A percentile compares a stretch with the other conserved stretches of the same genome.
phyloP scores from a whole-genome alignment of 2,329 filamentous ascomycete genomes.

The Aspergillus clavatus region DNA sequence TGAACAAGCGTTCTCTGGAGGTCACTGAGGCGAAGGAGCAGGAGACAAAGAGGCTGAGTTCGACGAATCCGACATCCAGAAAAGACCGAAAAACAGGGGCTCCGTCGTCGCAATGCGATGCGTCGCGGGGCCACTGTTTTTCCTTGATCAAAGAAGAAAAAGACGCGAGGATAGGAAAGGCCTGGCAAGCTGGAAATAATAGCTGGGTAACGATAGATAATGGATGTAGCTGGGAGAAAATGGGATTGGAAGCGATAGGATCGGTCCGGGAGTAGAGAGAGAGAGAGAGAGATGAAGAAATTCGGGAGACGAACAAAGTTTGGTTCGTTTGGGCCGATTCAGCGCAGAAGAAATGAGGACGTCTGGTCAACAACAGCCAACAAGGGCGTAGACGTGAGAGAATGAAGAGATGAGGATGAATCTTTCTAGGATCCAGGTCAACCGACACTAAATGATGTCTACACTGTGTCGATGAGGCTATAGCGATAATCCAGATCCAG shows the following conservation, averaged over 20 bases:
- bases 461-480: no score
- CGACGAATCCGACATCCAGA: background rate
- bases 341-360: no score
- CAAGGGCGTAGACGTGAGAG: no score
- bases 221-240: constrained; percentile 1
- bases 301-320: background rate
- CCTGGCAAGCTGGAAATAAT: background rate
- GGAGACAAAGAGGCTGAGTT: background rate
- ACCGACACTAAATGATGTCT: no score
- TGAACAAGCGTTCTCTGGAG: constrained; percentile 8
- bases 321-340: background rate
- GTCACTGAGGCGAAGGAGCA: constrained; percentile 8
- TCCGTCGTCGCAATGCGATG: constrained; percentile 1
- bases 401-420: no score
- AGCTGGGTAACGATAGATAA: constrained; percentile 1
- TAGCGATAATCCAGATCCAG: no score
- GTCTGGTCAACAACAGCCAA: no score
- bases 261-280: background rate
- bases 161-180: background rate
- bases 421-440: no score
- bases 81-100: background rate
- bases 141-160: background rate
- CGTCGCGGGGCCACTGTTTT: background rate
- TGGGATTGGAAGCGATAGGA: constrained; percentile 5
- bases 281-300: background rate